A percentile compares a stretch with the other conserved stretches of the same genome.
phyloP scores from a whole-genome alignment of 768 basidiomycete genomes.

The Tephrocybe sp. region DNA sequence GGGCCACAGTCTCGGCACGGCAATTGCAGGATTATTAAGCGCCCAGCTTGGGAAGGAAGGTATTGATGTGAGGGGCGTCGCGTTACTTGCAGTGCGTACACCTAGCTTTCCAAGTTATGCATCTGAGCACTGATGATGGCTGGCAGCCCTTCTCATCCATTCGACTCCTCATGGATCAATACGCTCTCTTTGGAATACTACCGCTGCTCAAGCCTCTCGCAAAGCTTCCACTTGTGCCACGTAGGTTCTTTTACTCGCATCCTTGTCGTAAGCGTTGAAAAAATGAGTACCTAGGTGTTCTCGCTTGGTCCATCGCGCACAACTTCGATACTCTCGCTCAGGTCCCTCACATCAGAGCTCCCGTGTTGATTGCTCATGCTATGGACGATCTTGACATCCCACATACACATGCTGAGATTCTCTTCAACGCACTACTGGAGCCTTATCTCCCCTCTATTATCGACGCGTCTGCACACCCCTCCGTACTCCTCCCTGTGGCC shows the following conservation, averaged over 20 bases:
- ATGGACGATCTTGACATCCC: conserved; percentile 76
- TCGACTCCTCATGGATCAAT: conserved; percentile 62
- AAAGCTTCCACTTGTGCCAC: conserved; percentile 56
- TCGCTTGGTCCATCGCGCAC: conserved; percentile 54
- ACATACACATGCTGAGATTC: conserved; percentile 60
- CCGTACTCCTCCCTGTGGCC: conserved; percentile 23
- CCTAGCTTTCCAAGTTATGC: too few species aligned
- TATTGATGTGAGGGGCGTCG: conserved; percentile 43
- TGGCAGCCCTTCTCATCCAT: conserved; percentile 56
- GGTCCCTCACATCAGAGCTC: conserved; percentile 59
- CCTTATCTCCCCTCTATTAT: conserved; percentile 46
- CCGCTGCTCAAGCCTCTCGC: conserved; percentile 74
- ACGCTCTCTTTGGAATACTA: conserved; percentile 59
- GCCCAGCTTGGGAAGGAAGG: conserved; percentile 47
- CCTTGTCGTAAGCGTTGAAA: neutral
- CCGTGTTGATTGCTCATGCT: conserved; percentile 74
- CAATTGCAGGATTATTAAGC: conserved; percentile 50
- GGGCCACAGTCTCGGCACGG: conserved; percentile 80
- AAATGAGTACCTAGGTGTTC: conserved; percentile 39
- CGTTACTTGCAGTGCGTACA: conserved; percentile 43
- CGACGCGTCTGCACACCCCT: conserved; percentile 21
- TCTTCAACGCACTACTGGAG: conserved; percentile 69
- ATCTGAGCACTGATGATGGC: neutral
- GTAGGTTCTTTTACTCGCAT: conserved; percentile 41
- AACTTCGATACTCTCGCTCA: conserved; percentile 64